phyloP scores from a whole-genome alignment of 208 protist genomes.

The Wallacemonas sp. region DNA sequence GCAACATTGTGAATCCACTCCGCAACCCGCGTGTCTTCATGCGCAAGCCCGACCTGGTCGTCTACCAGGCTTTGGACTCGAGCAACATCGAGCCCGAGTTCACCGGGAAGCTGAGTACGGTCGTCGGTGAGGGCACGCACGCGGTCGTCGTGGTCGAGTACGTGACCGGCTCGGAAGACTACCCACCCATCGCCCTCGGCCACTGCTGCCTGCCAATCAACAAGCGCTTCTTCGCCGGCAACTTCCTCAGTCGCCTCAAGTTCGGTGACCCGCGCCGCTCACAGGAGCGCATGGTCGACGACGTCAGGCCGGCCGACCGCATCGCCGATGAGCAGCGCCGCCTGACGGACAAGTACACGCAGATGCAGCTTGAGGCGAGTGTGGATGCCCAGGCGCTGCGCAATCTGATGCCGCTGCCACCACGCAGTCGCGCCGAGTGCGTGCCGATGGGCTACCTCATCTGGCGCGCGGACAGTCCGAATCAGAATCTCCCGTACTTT shows the following conservation, averaged over 20 bases:
- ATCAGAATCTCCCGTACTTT: constrained; percentile 35
- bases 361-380: constrained; percentile 51
- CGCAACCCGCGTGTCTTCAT: constrained; percentile 47
- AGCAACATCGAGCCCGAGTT: constrained; percentile 50
- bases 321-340: constrained; percentile 43
- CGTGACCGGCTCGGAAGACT: constrained; percentile 25
- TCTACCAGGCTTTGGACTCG: constrained; percentile 44
- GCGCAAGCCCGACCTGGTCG: constrained; percentile 47
- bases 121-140: constrained; percentile 21
- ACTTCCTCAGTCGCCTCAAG: constrained; percentile 63
- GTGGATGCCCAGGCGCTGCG: constrained; percentile 60
- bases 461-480: constrained; percentile 46
- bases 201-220: constrained; percentile 68
- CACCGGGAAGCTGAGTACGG: constrained; percentile 18
- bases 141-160: constrained; percentile 76
- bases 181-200: constrained; percentile 45
- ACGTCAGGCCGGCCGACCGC: constrained; percentile 35
- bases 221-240: constrained; percentile 41
- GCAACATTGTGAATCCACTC: constrained; percentile 27
- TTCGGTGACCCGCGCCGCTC: constrained; percentile 73
- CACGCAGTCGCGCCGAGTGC: constrained; percentile 40
- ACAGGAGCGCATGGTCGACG: constrained; percentile 40
- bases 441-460: constrained; percentile 55
- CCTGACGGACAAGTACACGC: constrained; percentile 42
- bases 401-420: constrained; percentile 40